Evolutionary conservation across 2,329 filamentous ascomycete genomes (phyloP), one percentile per base, ranked within the genome.

Genomic region (Sporothrix brasiliensis): DNA sequence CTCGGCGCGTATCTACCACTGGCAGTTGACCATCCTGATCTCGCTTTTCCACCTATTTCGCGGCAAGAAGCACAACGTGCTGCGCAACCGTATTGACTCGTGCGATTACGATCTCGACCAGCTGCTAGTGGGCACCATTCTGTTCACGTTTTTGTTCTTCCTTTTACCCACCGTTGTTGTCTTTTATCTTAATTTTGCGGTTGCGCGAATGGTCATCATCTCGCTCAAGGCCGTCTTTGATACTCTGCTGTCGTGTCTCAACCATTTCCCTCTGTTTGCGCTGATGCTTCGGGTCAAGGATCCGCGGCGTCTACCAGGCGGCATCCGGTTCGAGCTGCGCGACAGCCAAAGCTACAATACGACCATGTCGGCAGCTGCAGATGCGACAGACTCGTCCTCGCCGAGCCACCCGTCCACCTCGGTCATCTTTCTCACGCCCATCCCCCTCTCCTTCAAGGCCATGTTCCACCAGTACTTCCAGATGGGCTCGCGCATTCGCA

Each of bases 401-500:
- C 74, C 77, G 65, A 79, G 82, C 73, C 80, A 83, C 70, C 84
- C 87, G 19, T 87, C 89, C 3, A 93, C 91, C 9, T 94, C 94
- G 0, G 91, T 96, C 78, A 94, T 97, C 70, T 88, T 91, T 76
- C 86, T 97, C 69, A 93, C 96, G 90, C 94, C 94, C 3, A 91
- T 97, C 7, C 94, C 95, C 2, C 87, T 99, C 7, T 89, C 92
- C 3, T 92, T 98, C 74, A 87, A 90, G n/a, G 92, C 92, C 76
- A 98, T 98, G 88, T 98, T 99, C 80, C 88, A 96, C 72, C 94
- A 98, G 77, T 99, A 99, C 81, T 97, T 96, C 77, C 93, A 97
- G 79, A 92, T 99, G 76, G 93, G 91, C 39, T 89, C 92, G 73
- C 92, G 95, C 63, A 92, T 99, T 73, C 90, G 93, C 70, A 97